Evolutionary conservation across 2,329 filamentous ascomycete genomes (phyloP), one percentile per base, ranked within the genome.

Genomic region (Cadophora malorum): DNA sequence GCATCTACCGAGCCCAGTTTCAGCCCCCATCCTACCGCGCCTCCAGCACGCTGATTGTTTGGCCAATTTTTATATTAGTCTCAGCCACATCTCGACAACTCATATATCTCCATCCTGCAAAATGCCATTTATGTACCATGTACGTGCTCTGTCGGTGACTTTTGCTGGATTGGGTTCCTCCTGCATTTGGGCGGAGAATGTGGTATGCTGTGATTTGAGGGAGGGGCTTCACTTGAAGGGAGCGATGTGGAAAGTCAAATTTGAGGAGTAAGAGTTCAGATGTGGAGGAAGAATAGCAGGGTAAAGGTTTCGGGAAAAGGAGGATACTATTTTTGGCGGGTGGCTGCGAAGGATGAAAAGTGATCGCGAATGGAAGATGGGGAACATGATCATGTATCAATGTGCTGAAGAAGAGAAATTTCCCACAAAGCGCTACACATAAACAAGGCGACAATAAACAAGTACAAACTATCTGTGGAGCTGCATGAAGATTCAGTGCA

Each of bases 61-160:
- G 25, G 52, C 28, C 25, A 28, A n/a, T 55, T n/a, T 55, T 55
- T 55, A 55, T 55, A 55, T 55, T 33, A 55, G 52, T n/a, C 52
- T 33, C 52, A 55, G 52, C 52, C 52, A 55, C 52, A 4, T 6
- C 16, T 28, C 9, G 52, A n/a, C 52, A 55, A 33, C 52, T 55
- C 52, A 33, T 55, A 33, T 55, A 6, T 25, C 16, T 6, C 23
- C 6, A 2, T 49, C 8, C n/a, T n/a, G 45, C 41, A 45, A 21
- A 3, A 21, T 19, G 21, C 19, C 45, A 14, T 33, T 31, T 31
- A 33, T 33, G 14, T 55, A 31, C 25, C 25, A 33, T 55, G 23
- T 33, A 28, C 19, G 10, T 49, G n/a, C 14, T 3, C 7, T 55
- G 52, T 55, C 52, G 52, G 52, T 55, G 52, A 16, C 1, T 55